These are phyloP conservation scores for Orbilia quercus DNA, from an alignment of 2,329 filamentous ascomycete genomes.

Conservation along the genomic window DNA sequence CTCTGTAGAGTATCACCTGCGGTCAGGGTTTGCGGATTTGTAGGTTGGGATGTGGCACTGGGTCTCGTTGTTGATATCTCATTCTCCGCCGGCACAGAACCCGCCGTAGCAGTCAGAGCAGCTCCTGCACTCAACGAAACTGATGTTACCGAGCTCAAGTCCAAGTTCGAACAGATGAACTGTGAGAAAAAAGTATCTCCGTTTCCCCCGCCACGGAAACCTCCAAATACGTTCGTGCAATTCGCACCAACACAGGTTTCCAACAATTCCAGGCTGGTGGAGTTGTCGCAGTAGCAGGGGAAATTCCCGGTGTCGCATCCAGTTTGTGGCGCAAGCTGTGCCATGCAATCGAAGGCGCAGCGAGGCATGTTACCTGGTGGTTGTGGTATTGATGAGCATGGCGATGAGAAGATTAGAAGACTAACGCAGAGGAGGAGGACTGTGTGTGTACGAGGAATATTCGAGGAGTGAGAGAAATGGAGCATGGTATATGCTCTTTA, in stretches of 20 bases:
- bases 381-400: slow-evolving; percentile 16
- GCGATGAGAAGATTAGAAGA: neutral
- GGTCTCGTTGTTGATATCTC: neutral
- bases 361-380: slow-evolving; percentile 27
- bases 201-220: neutral
- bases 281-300: slow-evolving; percentile 47
- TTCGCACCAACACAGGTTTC: slow-evolving; percentile 24
- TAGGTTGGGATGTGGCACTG: neutral
- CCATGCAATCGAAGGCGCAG: slow-evolving; percentile 42
- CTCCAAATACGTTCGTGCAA: slow-evolving; percentile 30
- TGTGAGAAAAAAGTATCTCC: slow-evolving; percentile 13
- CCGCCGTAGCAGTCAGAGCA: neutral
- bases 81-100: too few relatives aligned
- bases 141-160: slow-evolving; percentile 19
- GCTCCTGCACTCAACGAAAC: neutral
- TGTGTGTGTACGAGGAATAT: too few relatives aligned
- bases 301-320: slow-evolving; percentile 34
- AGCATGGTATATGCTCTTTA: too few relatives aligned
- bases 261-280: slow-evolving; percentile 25
- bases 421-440: neutral
- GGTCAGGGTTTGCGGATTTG: neutral
- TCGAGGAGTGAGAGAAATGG: too few relatives aligned
- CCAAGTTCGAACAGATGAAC: slow-evolving; percentile 28
- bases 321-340: slow-evolving; percentile 20
- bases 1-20: neutral